Conservation (phyloP, 2,329 filamentous ascomycete genomes). For the Anthostomella pinea region DNA sequence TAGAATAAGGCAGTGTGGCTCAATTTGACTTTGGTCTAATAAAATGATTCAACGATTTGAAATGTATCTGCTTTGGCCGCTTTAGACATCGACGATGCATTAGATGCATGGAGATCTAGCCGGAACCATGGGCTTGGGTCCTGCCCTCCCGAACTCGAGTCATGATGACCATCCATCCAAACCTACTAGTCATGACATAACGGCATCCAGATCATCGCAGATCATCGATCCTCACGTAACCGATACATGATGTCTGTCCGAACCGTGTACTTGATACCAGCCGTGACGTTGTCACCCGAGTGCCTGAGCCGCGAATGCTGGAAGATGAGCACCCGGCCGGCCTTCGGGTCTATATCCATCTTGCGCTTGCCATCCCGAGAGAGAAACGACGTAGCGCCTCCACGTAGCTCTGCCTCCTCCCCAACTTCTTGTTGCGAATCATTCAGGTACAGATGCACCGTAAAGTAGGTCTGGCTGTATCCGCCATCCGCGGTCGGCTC, state of each 20-base stretch:
- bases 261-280: constrained; percentile 55
- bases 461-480: constrained; percentile 47
- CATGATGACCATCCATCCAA: too few species aligned
- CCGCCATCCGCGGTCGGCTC: constrained; percentile 46
- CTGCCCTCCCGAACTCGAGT: too few species aligned
- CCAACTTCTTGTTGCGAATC: constrained; percentile 43
- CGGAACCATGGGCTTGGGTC: too few species aligned
- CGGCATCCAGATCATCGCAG: too few species aligned
- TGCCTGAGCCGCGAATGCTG: constrained; percentile 53
- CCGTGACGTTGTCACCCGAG: constrained; percentile 50
- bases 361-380: constrained; percentile 40
- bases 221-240: too few species aligned
- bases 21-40: too few species aligned
- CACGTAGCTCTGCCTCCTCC: constrained; percentile 37
- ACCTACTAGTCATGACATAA: too few species aligned
- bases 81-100: too few species aligned
- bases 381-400: constrained; percentile 56
- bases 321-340: constrained; percentile 58
- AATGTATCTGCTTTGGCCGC: too few species aligned
- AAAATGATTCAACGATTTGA: too few species aligned
- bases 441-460: constrained; percentile 55
- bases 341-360: constrained; percentile 53
- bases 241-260: constrained; percentile 53
- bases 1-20: too few species aligned
- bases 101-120: too few species aligned